Evolutionary conservation across 2,329 filamentous ascomycete genomes (phyloP).

Genomic region (Paecilomyces dactylethromorphus): DNA sequence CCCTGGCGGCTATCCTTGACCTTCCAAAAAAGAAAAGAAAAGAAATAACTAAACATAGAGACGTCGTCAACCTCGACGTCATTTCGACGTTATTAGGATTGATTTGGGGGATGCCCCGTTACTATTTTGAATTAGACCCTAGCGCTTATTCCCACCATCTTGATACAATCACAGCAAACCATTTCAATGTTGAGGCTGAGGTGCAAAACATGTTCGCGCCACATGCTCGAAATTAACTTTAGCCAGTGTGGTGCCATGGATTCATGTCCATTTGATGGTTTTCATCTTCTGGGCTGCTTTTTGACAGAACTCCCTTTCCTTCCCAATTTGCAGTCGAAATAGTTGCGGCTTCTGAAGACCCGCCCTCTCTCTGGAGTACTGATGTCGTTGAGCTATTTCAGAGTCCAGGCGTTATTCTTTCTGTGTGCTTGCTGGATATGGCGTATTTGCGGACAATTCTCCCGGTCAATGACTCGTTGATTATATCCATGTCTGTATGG

Average conservation of each 20-base stretch:
- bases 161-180: neutral
- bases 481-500: neutral
- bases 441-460: neutral
- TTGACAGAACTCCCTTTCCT: neutral
- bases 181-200: neutral
- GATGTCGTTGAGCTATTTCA: neutral
- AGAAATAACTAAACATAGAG: neutral
- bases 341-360: neutral
- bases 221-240: neutral
- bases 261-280: neutral
- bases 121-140: neutral
- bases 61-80: neutral
- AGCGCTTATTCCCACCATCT: neutral
- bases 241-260: neutral
- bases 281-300: neutral
- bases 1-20: neutral
- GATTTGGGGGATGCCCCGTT: neutral
- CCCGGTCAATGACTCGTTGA: neutral
- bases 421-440: neutral
- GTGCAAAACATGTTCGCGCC: neutral
- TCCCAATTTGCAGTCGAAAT: neutral
- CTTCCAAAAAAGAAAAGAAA: neutral
- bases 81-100: neutral
- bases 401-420: neutral
- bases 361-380: neutral